Percentiles rank a stretch among this genome's conserved stretches.
Conservation (phyloP, 768 basidiomycete species). For the Pulveroboletus sp. region DNA sequence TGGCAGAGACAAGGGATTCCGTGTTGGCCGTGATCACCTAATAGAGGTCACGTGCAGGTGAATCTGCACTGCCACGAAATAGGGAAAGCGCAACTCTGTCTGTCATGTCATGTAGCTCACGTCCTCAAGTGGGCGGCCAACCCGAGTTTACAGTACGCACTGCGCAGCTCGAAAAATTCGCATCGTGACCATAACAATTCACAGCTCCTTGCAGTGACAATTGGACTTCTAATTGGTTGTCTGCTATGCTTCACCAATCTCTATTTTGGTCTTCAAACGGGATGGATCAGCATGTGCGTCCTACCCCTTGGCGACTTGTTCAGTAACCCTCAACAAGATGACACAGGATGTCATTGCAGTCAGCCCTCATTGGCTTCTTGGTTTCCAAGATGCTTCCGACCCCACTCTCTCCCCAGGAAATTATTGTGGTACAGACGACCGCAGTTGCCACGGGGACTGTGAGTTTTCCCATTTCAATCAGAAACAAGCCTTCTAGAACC, state of each 20-base stretch:
- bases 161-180: not conserved
- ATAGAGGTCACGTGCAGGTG: slow-evolving; percentile 31
- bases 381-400: slow-evolving; percentile 69
- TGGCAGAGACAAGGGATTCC: slow-evolving; percentile 36
- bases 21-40: slow-evolving; percentile 33
- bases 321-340: not conserved
- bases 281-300: slow-evolving; percentile 82
- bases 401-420: slow-evolving; percentile 85
- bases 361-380: slow-evolving; percentile 87
- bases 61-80: slow-evolving; percentile 6
- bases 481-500: not conserved
- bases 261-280: slow-evolving; percentile 82
- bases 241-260: slow-evolving; percentile 91
- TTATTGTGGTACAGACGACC: slow-evolving; percentile 91
- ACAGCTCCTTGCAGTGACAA: slow-evolving; percentile 54
- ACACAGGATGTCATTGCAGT: slow-evolving; percentile 90
- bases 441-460: slow-evolving; percentile 88
- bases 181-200: not conserved
- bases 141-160: slow-evolving; percentile 31
- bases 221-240: slow-evolving; percentile 82
- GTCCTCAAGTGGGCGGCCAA: not conserved
- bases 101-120: slow-evolving; percentile 7
- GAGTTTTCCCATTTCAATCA: slow-evolving; percentile 1
- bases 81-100: too few relatives aligned
- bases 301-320: not conserved